Conservation (phyloP, 257 asterid genomes). For the Nemophila menziesii region DNA sequence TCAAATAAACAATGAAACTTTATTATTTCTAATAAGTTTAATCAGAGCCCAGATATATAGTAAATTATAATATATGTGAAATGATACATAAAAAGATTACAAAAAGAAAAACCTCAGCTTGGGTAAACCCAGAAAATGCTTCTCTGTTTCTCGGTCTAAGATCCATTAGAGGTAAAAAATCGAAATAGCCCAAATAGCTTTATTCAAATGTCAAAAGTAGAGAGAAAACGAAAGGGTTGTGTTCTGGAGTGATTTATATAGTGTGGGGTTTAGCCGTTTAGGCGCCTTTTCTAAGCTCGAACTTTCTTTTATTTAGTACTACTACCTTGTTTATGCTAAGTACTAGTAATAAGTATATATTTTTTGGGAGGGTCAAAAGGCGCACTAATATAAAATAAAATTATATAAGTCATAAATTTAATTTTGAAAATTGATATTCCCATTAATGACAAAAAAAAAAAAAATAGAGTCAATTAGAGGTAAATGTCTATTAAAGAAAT, state of each 20-base stretch:
- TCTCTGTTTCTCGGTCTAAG: constrained; percentile 52
- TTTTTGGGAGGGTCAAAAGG: no score
- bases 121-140: constrained; percentile 50
- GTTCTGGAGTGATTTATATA: constrained; percentile 2
- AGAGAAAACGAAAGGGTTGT: constrained; percentile 1
- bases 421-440: no score
- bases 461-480: no score
- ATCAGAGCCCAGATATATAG: neutral
- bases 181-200: neutral
- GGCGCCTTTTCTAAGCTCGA: constrained; percentile 12
- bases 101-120: constrained; percentile 38
- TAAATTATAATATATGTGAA: neutral
- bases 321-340: no score
- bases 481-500: no score
- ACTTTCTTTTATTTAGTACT: neutral
- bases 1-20: neutral
- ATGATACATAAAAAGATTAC: neutral
- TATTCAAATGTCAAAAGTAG: neutral
- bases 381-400: no score
- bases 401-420: no score
- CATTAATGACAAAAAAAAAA: no score
- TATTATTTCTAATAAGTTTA: neutral
- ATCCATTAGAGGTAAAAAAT: constrained; percentile 30
- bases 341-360: no score
- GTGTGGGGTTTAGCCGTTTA: constrained; percentile 8